Conservation (phyloP, 2,329 filamentous ascomycete genomes). For the Colletotrichum sp. region DNA sequence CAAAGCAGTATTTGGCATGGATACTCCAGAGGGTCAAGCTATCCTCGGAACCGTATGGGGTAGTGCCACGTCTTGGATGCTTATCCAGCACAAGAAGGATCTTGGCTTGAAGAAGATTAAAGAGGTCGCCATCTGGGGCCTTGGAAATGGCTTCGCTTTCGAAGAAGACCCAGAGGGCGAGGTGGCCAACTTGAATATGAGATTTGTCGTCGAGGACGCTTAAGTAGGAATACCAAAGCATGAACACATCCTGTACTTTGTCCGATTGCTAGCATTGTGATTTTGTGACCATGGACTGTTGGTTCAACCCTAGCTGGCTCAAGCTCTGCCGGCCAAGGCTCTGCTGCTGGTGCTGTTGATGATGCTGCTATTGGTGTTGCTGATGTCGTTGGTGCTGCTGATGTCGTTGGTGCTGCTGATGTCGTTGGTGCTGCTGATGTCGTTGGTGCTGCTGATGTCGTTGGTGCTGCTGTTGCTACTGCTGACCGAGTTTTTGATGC, state of each 20-base stretch:
- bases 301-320: constrained; percentile 30
- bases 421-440: constrained; percentile 23
- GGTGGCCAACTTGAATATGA: background rate
- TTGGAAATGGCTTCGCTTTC: background rate
- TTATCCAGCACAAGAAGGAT: background rate
- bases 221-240: background rate
- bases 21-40: background rate
- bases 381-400: constrained; percentile 31
- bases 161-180: background rate
- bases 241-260: no score
- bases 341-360: constrained; percentile 25
- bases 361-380: constrained; percentile 27
- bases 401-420: constrained; percentile 23
- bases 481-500: background rate
- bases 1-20: background rate
- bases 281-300: constrained; percentile 11
- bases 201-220: background rate
- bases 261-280: no score
- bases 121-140: background rate
- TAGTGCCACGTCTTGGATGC: background rate
- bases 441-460: constrained; percentile 26
- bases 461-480: constrained; percentile 14
- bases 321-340: constrained; percentile 30
- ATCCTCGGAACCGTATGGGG: background rate
- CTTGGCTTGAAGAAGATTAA: background rate